Evolutionary conservation across 495 filamentous ascomycete genomes (phyloP), one percentile per base, ranked within the genome.

Genomic region (Podospora sp.): DNA sequence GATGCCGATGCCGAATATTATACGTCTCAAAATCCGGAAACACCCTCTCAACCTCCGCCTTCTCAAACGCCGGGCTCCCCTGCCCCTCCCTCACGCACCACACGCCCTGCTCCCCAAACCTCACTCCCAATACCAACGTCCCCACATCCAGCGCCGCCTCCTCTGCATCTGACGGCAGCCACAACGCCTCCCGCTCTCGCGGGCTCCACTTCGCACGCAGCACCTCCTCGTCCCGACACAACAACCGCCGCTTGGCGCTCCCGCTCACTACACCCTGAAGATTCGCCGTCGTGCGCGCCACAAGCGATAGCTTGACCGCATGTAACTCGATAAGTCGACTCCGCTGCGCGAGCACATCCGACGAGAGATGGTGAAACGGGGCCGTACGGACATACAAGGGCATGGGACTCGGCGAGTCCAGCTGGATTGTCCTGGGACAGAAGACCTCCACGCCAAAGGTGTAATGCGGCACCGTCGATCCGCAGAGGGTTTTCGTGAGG

Each of bases 11-110:
- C 24, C 59, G 25, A 6, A 62, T 40, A 26, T 62, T 49, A 22
- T 49, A 40, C 36, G 59, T 62, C 59, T 62, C 59, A 49, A 62
- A 62, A 49, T 62, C 59, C 33, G 59, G 59, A 16, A 21, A 14
- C 21, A 25, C 59, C 59, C 59, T 62, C 59, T 50, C 35, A 20
- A 18, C 59, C 36, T 11, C 14, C 27, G 21, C 57, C 57, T 12
- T 12, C 18, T 21, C 57, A 27, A 20, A 59, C 36, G n/a, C 16
- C 2, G 22, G 33, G 18, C 36, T 16, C 59, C 59, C 33, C 35
- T 24, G 22, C 59, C 36, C 59, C 57, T 21, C 27, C 26, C 22
- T 49, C 20, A 24, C 59, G 16, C 12, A 46, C 33, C 36, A 40
- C 8, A 62, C 35, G n/a, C 59, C 59, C 12, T 50, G 12, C 59